Conservation (phyloP, 179 eudicot species). For the Silene vulgaris region DNA sequence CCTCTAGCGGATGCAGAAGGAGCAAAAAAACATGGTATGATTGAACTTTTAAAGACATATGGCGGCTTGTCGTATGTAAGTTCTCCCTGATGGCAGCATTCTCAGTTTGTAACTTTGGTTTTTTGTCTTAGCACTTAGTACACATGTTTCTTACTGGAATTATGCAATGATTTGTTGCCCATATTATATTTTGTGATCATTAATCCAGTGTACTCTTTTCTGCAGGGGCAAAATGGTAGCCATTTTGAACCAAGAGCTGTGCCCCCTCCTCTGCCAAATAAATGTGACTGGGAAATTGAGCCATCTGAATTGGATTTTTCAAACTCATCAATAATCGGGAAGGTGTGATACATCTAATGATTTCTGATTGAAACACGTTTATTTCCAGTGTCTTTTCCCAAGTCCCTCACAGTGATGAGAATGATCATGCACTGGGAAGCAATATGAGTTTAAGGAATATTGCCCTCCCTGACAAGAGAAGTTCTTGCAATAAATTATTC, state of each 20-base stretch:
- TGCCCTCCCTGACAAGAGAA: neutral
- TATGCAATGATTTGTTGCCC: neutral
- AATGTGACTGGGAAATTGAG: constrained; percentile 98
- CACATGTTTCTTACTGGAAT: neutral
- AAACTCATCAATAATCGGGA: constrained; percentile 64
- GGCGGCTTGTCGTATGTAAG: constrained; percentile 95
- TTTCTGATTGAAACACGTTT: neutral
- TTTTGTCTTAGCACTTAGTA: neutral
- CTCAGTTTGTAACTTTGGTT: neutral
- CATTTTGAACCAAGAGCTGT: constrained; percentile 95
- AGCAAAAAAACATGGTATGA: constrained; percentile 68
- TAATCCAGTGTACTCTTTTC: constrained; percentile 7
- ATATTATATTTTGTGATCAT: neutral
- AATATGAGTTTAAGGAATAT: neutral
- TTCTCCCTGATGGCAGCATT: constrained; percentile 11
- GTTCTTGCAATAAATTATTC: neutral
- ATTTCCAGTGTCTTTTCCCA: neutral
- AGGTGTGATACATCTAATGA: constrained; percentile 44
- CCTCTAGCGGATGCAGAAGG: constrained; percentile 99
- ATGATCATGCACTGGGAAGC: neutral
- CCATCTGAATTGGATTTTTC: constrained; percentile 89
- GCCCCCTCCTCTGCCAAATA: constrained; percentile 83
- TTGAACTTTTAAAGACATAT: constrained; percentile 67
- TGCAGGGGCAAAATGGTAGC: constrained; percentile 98
- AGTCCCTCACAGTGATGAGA: neutral